A percentile compares a stretch with the other conserved stretches of the same genome.
phyloP scores from a whole-genome alignment of 2,329 filamentous ascomycete species.

The Colletotrichum neosansevieriae region DNA sequence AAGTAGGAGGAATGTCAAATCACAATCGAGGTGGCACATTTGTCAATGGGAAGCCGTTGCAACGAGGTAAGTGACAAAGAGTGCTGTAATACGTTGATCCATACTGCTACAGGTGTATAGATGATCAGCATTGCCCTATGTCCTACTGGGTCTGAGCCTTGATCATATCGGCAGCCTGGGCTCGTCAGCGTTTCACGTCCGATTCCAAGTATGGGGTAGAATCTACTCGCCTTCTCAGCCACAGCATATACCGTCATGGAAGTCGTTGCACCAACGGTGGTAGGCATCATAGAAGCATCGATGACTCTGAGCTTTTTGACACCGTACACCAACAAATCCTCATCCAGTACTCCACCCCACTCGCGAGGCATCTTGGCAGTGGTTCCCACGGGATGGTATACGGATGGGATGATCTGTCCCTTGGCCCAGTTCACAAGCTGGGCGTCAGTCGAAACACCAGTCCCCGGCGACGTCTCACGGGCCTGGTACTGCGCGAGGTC shows the following conservation, averaged over 20 bases:
- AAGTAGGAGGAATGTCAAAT: too few relatives aligned
- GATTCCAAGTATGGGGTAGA: too few relatives aligned
- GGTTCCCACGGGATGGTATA: conserved; percentile 47
- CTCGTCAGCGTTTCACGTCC: neutral
- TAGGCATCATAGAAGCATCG: conserved; percentile 43
- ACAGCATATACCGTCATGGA: conserved; percentile 42
- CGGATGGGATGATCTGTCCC: conserved; percentile 43
- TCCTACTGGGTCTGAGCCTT: conserved; percentile 33
- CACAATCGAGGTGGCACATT: too few relatives aligned
- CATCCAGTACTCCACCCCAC: conserved; percentile 46
- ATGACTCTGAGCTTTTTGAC: conserved; percentile 43
- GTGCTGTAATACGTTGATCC: too few relatives aligned
- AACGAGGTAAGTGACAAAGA: too few relatives aligned
- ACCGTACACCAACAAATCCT: conserved; percentile 46
- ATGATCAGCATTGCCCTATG: too few relatives aligned
- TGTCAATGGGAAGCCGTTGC: too few relatives aligned
- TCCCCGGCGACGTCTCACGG: conserved; percentile 42
- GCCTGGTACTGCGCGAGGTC: conserved; percentile 43
- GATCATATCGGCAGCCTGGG: conserved; percentile 39
- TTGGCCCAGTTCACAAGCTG: conserved; percentile 43
- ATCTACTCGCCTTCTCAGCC: conserved; percentile 40
- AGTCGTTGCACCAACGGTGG: conserved; percentile 41
- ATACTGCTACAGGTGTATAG: too few relatives aligned
- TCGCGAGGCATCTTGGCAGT: conserved; percentile 46
- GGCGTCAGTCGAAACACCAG: conserved; percentile 41